Conservation (phyloP, 768 basidiomycete genomes). For the Myochromella boudieri region DNA sequence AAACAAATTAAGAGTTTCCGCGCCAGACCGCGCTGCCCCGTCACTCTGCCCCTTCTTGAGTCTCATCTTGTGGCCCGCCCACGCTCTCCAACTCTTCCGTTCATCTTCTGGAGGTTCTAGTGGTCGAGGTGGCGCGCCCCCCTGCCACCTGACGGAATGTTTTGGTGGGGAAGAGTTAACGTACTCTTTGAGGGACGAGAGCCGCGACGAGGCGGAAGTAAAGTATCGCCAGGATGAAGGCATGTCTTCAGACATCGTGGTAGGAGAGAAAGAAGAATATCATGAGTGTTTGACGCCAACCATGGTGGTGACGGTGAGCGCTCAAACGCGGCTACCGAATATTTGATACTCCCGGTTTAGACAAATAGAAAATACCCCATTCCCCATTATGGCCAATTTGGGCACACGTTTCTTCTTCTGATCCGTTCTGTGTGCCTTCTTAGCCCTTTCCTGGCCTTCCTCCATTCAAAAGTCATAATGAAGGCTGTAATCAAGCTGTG, state of each 20-base stretch:
- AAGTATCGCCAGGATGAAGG: slow-evolving; percentile 34
- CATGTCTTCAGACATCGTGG: slow-evolving; percentile 37
- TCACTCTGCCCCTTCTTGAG: slow-evolving; percentile 21
- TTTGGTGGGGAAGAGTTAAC: slow-evolving; percentile 19
- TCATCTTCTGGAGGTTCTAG: slow-evolving; percentile 13
- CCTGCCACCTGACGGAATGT: background rate
- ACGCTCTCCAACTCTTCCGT: slow-evolving; percentile 54
- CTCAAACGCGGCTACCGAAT: no score
- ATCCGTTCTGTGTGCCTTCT: no score
- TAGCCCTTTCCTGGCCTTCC: no score
- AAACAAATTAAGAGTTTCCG: slow-evolving; percentile 60
- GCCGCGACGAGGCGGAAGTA: slow-evolving; percentile 28
- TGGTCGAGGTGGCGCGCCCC: background rate
- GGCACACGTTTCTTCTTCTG: no score
- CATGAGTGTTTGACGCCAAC: slow-evolving; percentile 12
- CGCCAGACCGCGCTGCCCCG: slow-evolving; percentile 5
- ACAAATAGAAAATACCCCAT: no score
- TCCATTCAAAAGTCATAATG: no score
- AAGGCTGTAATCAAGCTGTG: no score
- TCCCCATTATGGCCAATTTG: no score
- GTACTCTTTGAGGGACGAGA: slow-evolving; percentile 48
- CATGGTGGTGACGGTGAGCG: no score
- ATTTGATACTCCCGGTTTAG: no score
- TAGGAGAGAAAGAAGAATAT: slow-evolving; percentile 1
- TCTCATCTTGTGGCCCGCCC: slow-evolving; percentile 61